phyloP scores from a whole-genome alignment of 2,329 filamentous ascomycete species.

The Gaeumannomyces tritici region DNA sequence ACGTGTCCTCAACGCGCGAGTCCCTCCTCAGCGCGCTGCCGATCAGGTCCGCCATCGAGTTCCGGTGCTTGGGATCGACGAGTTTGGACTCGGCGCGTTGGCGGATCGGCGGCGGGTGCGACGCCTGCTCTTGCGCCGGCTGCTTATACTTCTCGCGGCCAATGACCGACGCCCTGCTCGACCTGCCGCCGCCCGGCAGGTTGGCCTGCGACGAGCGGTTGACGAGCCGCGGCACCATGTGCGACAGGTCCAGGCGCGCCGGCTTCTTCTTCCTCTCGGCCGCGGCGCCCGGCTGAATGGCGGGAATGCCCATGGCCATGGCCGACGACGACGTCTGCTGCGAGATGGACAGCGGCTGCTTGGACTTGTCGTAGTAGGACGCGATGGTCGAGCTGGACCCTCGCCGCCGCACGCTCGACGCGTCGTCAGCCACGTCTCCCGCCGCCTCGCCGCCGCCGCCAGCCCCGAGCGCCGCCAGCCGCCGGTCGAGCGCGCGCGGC shows the following conservation, averaged over 20 bases:
- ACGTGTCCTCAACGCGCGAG: constrained; percentile 10
- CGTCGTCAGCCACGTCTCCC: constrained; percentile 24
- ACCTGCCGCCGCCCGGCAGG: too few relatives aligned
- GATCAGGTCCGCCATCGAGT: not conserved
- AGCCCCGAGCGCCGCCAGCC: constrained; percentile 16
- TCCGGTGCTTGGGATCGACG: not conserved
- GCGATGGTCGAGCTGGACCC: constrained; percentile 45
- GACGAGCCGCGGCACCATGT: constrained; percentile 24
- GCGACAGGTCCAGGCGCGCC: constrained; percentile 37
- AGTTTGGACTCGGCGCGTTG: not conserved
- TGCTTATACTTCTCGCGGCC: too few relatives aligned
- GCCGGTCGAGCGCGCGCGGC: constrained; percentile 20
- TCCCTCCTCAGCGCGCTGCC: not conserved
- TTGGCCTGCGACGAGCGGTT: not conserved
- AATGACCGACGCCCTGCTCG: not conserved
- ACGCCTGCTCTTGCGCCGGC: not conserved
- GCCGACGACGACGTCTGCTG: constrained; percentile 50
- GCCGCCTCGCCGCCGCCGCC: constrained; percentile 13
- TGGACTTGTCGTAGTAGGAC: constrained; percentile 47
- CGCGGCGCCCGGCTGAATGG: constrained; percentile 28
- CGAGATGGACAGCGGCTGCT: constrained; percentile 45
- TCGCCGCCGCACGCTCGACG: constrained; percentile 34
- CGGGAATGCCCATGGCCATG: constrained; percentile 45
- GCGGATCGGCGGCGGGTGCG: not conserved
- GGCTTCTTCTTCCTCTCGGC: constrained; percentile 40